These are phyloP conservation scores for Salmacisia buchloeana DNA, from an alignment of 1,284 basidiomycete genomes.

Conservation along the genomic window DNA sequence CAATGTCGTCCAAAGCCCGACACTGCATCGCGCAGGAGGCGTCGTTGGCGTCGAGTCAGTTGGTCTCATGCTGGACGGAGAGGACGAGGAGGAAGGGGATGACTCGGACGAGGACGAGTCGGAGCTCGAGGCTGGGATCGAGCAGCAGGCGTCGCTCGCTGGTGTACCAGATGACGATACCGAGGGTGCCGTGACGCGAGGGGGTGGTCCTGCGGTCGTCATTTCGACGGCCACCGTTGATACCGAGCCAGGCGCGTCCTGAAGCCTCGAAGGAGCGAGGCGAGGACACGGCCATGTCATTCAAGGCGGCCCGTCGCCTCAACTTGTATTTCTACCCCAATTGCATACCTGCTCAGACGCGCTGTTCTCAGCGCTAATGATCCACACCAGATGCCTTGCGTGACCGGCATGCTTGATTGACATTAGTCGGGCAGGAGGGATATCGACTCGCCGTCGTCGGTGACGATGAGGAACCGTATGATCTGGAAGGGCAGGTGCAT, in stretches of 20 bases:
- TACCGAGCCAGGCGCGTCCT: not conserved
- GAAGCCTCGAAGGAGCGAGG: not conserved
- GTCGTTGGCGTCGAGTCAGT: no score
- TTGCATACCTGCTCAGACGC: no score
- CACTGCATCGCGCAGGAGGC: no score
- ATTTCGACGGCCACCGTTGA: not conserved
- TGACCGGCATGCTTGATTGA: not conserved
- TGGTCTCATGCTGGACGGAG: not conserved
- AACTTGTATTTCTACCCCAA: no score
- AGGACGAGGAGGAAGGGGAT: not conserved
- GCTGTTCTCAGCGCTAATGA: no score
- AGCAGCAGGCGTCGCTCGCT: no score
- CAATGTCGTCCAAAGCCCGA: no score
- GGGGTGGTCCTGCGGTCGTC: not conserved
- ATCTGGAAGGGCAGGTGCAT: constrained; percentile 32
- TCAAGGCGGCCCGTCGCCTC: no score
- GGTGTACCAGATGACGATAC: no score
- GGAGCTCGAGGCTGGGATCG: no score
- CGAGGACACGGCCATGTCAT: not conserved
- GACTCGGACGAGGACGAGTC: constrained; percentile 1
- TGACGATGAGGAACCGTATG: constrained; percentile 32
- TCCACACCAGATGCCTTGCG: no score
- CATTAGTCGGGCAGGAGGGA: constrained; percentile 14
- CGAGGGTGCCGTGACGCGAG: no score
- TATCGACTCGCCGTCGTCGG: constrained; percentile 17